Conservation (phyloP, 305 asterid genomes). For the Salvia sclarea region DNA sequence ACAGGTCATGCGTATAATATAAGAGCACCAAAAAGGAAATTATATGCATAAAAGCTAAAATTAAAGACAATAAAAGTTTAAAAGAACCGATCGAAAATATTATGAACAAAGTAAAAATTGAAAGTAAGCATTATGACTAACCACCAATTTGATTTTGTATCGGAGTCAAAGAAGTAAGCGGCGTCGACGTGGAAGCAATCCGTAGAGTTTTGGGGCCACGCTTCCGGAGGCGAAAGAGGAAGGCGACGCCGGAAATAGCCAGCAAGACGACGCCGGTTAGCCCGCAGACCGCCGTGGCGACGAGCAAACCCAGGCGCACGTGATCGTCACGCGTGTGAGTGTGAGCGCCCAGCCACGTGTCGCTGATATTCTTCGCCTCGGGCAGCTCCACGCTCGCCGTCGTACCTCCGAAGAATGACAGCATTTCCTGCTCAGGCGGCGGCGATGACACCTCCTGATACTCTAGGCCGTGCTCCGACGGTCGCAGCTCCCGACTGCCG, state of each 20-base stretch:
- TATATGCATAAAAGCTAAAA: too few relatives aligned
- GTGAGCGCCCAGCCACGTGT: constrained; percentile 35
- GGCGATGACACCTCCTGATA: constrained; percentile 36
- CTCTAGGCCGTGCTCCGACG: constrained; percentile 53
- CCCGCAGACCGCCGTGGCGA: constrained; percentile 51
- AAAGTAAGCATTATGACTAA: constrained; percentile 13
- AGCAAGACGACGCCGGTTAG: constrained; percentile 47
- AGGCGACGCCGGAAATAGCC: constrained; percentile 42
- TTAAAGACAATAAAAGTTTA: too few relatives aligned
- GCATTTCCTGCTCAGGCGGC: constrained; percentile 37
- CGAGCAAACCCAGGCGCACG: constrained; percentile 39
- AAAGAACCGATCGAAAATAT: not conserved
- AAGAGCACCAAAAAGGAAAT: too few relatives aligned
- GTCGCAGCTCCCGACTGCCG: constrained; percentile 49
- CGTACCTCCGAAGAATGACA: constrained; percentile 46
- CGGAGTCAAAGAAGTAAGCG: not conserved
- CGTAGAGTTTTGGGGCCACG: constrained; percentile 21
- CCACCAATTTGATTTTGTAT: constrained; percentile 25
- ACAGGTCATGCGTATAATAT: too few relatives aligned
- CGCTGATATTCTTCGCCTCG: constrained; percentile 53
- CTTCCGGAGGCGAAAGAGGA: constrained; percentile 35
- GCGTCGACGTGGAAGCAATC: constrained; percentile 30
- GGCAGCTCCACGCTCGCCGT: constrained; percentile 42
- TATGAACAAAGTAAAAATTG: constrained; percentile 10
- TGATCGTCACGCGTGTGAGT: constrained; percentile 37